Evolutionary conservation across 495 filamentous ascomycete genomes (phyloP).

Genomic region (Tuber melanosporum): DNA sequence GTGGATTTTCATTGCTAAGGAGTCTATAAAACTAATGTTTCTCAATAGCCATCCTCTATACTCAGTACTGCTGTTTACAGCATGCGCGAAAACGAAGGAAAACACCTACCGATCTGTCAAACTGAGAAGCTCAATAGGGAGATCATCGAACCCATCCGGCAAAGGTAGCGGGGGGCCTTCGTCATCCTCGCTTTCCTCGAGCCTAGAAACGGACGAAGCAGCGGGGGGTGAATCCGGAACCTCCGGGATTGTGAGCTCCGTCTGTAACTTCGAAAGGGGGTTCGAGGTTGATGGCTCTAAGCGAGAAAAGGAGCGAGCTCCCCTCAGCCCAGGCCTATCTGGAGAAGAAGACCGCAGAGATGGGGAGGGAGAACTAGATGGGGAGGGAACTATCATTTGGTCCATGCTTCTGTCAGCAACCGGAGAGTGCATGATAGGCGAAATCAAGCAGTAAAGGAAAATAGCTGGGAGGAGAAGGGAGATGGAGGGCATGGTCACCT

Average conservation of each 20-base stretch:
- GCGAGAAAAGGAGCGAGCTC: conserved; percentile 43
- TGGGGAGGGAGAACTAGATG: conserved; percentile 30
- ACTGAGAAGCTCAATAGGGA: conserved; percentile 86
- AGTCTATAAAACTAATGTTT: conserved; percentile 73
- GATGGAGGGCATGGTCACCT: conserved; percentile 20
- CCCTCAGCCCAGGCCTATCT: conserved; percentile 35
- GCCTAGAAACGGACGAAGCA: conserved; percentile 47
- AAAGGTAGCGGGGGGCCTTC: conserved; percentile 44
- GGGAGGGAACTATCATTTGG: conserved; percentile 19
- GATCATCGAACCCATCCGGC: conserved; percentile 64
- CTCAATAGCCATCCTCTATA: conserved; percentile 23
- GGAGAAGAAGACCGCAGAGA: conserved; percentile 36
- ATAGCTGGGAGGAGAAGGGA: neutral
- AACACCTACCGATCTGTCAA: conserved; percentile 68
- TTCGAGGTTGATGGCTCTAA: conserved; percentile 39
- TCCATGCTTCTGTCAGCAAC: conserved; percentile 24
- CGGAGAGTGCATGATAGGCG: conserved; percentile 9
- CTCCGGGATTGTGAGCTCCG: conserved; percentile 30
- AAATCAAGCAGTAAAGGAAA: conserved; percentile 15
- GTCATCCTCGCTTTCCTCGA: conserved; percentile 54
- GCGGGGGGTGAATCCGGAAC: conserved; percentile 29
- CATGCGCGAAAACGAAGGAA: neutral
- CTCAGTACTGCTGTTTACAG: conserved; percentile 5
- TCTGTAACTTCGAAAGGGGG: conserved; percentile 34
- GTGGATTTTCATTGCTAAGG: conserved; percentile 79